These are phyloP conservation scores for Fusarium bactridioides DNA, from an alignment of 2,329 filamentous ascomycete species.

Conservation along the genomic window DNA sequence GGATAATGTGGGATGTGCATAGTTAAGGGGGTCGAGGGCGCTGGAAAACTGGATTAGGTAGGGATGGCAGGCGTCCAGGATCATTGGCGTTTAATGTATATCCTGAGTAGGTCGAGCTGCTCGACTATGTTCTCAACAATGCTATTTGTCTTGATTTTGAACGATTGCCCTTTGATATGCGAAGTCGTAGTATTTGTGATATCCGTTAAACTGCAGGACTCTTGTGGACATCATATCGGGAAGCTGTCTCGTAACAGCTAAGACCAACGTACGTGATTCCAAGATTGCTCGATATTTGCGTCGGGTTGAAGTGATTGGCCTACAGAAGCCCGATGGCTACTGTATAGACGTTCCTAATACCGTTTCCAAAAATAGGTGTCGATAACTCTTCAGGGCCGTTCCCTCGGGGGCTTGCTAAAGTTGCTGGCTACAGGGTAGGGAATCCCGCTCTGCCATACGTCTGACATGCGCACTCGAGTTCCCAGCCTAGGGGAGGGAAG, in stretches of 20 bases:
- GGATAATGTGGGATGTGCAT: constrained; percentile 31
- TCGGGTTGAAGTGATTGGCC: too few relatives aligned
- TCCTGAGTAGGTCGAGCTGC: constrained; percentile 36
- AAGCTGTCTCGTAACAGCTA: not conserved
- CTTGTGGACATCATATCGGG: fast-evolving
- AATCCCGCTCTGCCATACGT: not conserved
- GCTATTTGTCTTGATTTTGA: constrained; percentile 32
- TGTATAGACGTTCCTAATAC: too few relatives aligned
- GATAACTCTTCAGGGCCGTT: too few relatives aligned
- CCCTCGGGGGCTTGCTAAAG: not conserved
- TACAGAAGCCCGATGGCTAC: not conserved
- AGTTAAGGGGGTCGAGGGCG: constrained; percentile 25
- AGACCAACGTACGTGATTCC: not conserved
- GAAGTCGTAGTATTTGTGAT: not conserved
- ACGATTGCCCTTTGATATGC: not conserved
- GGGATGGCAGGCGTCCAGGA: constrained; percentile 32
- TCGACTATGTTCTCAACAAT: constrained; percentile 35
- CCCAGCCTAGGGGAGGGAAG: not conserved
- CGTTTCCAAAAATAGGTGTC: not conserved
- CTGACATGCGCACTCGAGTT: not conserved
- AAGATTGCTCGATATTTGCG: not conserved
- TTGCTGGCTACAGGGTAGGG: not conserved
- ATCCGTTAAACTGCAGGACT: not conserved
- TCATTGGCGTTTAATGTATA: constrained; percentile 37
- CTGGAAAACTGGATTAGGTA: constrained; percentile 22